Percentiles rank a stretch among this genome's conserved stretches.
phyloP scores from a whole-genome alignment of 768 basidiomycete genomes.

The Phaeotremella fagi region DNA sequence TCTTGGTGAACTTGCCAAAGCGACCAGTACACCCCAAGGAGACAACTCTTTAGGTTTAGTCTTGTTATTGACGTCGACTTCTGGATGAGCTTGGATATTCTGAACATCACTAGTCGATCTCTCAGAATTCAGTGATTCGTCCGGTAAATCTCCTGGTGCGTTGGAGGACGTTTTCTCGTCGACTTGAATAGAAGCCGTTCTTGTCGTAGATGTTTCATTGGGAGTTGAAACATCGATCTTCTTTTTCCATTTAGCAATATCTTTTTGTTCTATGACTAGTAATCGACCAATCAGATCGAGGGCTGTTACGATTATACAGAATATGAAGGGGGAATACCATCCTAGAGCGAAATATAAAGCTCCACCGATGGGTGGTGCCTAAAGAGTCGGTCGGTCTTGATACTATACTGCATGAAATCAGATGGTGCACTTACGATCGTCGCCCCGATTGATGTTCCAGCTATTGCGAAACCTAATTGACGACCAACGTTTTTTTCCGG shows the following conservation, averaged over 20 bases:
- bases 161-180: too few species aligned
- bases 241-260: slow-evolving; percentile 5
- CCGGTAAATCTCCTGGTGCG: too few species aligned
- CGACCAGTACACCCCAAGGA: slow-evolving; percentile 18
- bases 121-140: background rate
- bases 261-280: slow-evolving; percentile 35
- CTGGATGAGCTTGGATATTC: too few species aligned
- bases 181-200: too few species aligned
- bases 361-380: slow-evolving; percentile 39
- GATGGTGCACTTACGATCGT: slow-evolving; percentile 21
- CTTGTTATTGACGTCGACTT: background rate
- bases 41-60: slow-evolving; percentile 5
- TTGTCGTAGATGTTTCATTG: background rate
- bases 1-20: slow-evolving; percentile 14
- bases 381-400: too few species aligned
- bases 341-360: slow-evolving; percentile 34
- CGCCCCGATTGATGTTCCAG: slow-evolving; percentile 34
- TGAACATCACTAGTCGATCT: too few species aligned
- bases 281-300: slow-evolving; percentile 35
- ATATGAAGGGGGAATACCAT: slow-evolving; percentile 43
- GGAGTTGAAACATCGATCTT: background rate
- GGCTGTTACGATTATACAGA: slow-evolving; percentile 31
- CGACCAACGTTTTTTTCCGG: slow-evolving; percentile 31
- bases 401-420: background rate
- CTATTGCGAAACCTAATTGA: slow-evolving; percentile 38